A percentile compares a stretch with the other conserved stretches of the same genome.
Conservation (phyloP, 495 filamentous ascomycete genomes). For the Penicillium canescens region DNA sequence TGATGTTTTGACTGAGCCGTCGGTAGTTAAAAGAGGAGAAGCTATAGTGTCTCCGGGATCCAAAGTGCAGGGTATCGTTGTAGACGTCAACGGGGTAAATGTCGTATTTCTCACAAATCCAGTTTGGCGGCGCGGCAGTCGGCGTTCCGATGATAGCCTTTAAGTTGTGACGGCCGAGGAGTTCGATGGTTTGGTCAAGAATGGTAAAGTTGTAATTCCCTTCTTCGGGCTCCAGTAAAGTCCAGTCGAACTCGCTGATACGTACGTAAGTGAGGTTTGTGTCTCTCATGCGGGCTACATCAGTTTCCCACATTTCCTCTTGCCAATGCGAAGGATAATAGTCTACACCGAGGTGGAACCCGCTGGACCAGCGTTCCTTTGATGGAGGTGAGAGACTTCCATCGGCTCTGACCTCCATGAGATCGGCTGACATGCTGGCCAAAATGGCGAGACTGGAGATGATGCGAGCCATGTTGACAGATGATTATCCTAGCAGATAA, state of each 20-base stretch:
- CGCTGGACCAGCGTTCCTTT: not conserved
- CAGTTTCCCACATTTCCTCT: not conserved
- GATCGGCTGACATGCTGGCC: too few species aligned
- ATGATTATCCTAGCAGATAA: too few species aligned
- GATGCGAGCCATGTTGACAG: too few species aligned
- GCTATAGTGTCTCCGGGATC: not conserved
- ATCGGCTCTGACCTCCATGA: too few species aligned
- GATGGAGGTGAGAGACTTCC: too few species aligned
- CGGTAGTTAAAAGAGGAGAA: not conserved
- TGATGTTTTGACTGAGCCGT: not conserved
- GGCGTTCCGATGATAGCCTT: not conserved
- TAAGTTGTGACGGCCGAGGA: not conserved
- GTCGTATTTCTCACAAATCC: not conserved
- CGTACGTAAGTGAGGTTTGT: not conserved
- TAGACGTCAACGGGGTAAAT: not conserved
- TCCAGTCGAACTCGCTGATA: not conserved
- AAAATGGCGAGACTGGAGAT: too few species aligned
- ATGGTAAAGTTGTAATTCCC: not conserved
- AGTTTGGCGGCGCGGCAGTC: not conserved
- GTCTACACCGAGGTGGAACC: not conserved
- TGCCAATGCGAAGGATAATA: not conserved
- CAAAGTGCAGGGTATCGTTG: not conserved
- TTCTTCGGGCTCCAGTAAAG: not conserved
- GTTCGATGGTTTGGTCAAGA: not conserved
- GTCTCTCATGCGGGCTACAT: not conserved